A percentile compares a stretch with the other conserved stretches of the same genome.
Evolutionary conservation across 1,284 basidiomycete species (phyloP).

Genomic region (Ceratobasidium sp.): DNA sequence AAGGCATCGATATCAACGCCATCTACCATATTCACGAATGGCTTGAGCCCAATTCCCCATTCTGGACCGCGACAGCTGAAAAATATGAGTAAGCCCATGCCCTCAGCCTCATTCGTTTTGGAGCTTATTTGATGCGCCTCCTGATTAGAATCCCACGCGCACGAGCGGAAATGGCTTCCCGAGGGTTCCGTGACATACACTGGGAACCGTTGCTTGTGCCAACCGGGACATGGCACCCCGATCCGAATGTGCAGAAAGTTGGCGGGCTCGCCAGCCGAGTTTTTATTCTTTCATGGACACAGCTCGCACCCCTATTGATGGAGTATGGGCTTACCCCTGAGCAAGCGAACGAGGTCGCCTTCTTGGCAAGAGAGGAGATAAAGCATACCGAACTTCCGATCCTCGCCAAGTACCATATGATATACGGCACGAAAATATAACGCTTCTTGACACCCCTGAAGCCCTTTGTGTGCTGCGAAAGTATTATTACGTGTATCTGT

Average conservation of each 20-base stretch:
- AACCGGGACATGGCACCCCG: slow-evolving; percentile 8
- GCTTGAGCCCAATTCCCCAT: slow-evolving; percentile 11
- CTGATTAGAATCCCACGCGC: background rate
- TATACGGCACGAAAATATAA: slow-evolving; percentile 13
- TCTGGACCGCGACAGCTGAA: slow-evolving; percentile 15
- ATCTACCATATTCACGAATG: slow-evolving; percentile 25
- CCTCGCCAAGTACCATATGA: slow-evolving; percentile 7
- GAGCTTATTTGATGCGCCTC: too few relatives aligned
- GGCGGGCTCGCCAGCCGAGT: background rate
- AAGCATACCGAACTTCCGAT: background rate
- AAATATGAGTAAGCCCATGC: slow-evolving; percentile 25
- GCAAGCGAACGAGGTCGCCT: background rate
- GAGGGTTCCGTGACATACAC: background rate
- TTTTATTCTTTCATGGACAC: background rate
- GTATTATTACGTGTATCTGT: too few relatives aligned
- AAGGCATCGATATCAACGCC: slow-evolving; percentile 28
- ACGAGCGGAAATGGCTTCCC: background rate
- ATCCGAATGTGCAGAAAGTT: slow-evolving; percentile 7
- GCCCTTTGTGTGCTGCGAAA: too few relatives aligned
- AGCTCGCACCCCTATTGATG: background rate
- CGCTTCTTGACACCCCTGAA: too few relatives aligned
- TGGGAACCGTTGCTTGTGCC: background rate
- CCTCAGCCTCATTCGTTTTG: too few relatives aligned
- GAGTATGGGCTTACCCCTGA: slow-evolving; percentile 9
- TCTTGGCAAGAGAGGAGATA: background rate